These are phyloP conservation scores for Silene uniflora DNA, from an alignment of 148 eudicot genomes.

Conservation along the genomic window DNA sequence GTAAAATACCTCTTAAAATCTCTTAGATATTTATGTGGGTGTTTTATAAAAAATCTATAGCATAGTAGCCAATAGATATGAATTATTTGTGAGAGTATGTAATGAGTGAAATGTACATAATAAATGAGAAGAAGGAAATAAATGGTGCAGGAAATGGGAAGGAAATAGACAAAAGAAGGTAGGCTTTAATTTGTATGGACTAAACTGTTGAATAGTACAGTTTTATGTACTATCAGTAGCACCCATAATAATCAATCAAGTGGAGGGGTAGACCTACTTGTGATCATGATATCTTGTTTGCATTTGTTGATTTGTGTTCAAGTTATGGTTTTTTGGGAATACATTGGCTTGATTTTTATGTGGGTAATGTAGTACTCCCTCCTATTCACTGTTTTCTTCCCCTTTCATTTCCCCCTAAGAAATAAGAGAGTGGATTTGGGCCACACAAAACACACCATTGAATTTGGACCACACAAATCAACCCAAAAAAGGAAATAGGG, in stretches of 20 bases:
- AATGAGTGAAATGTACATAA: neutral
- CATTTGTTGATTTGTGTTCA: too few relatives aligned
- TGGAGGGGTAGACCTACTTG: neutral
- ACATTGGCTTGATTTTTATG: too few relatives aligned
- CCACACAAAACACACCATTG: too few relatives aligned
- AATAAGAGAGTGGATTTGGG: too few relatives aligned
- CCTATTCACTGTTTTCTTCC: too few relatives aligned
- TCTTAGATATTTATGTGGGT: neutral
- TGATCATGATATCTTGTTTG: neutral
- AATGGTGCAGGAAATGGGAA: neutral
- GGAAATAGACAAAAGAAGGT: neutral
- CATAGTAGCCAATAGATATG: neutral
- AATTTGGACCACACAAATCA: too few relatives aligned
- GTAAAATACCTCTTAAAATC: neutral
- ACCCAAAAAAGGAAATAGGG: too few relatives aligned
- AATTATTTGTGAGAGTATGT: neutral
- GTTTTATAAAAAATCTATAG: neutral
- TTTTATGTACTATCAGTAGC: neutral
- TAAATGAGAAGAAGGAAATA: neutral
- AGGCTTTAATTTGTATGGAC: neutral
- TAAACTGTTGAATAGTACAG: neutral
- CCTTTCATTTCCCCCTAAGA: too few relatives aligned
- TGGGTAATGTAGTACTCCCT: too few relatives aligned
- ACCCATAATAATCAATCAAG: neutral
- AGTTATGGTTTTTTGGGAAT: too few relatives aligned